Evolutionary conservation across 2,329 filamentous ascomycete species (phyloP).

Genomic region (Botryosphaeria dothidea): DNA sequence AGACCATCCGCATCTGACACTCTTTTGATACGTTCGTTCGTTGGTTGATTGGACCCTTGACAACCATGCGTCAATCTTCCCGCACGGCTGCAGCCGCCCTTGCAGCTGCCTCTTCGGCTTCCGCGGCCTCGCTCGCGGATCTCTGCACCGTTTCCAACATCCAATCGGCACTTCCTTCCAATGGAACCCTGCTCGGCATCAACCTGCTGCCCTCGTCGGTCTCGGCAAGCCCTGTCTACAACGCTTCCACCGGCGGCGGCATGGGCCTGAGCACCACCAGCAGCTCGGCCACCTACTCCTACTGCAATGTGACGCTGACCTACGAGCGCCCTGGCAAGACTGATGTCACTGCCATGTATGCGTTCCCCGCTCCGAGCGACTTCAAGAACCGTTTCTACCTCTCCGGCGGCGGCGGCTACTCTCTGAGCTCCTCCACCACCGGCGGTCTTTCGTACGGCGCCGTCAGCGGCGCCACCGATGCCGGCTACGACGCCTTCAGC

Average conservation of each 20-base stretch:
- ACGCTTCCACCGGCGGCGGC: slow-evolving; percentile 30
- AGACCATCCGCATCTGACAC: not conserved
- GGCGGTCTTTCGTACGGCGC: slow-evolving; percentile 50
- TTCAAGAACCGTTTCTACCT: slow-evolving; percentile 51
- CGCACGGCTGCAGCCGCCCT: slow-evolving; percentile 16
- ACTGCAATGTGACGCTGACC: slow-evolving; percentile 50
- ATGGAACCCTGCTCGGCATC: slow-evolving; percentile 45
- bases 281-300: slow-evolving; percentile 26
- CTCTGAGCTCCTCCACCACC: slow-evolving; percentile 44
- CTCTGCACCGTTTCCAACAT: slow-evolving; percentile 47
- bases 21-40: not conserved
- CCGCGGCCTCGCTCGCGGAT: slow-evolving; percentile 37
- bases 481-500: slow-evolving; percentile 52
- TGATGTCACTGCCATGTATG: slow-evolving; percentile 38
- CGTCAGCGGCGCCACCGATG: slow-evolving; percentile 51
- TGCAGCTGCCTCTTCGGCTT: not conserved
- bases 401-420: slow-evolving; percentile 49
- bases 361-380: slow-evolving; percentile 44
- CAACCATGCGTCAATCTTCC: slow-evolving; percentile 20
- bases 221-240: slow-evolving; percentile 42
- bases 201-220: slow-evolving; percentile 44
- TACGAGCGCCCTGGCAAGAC: slow-evolving; percentile 47
- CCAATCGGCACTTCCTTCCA: slow-evolving; percentile 43
- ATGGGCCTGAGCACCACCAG: slow-evolving; percentile 28
- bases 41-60: not conserved